Evolutionary conservation across 169 alveolate genomes (phyloP), one percentile per base, ranked within the genome.

Genomic region (Eimeria falciformis): DNA sequence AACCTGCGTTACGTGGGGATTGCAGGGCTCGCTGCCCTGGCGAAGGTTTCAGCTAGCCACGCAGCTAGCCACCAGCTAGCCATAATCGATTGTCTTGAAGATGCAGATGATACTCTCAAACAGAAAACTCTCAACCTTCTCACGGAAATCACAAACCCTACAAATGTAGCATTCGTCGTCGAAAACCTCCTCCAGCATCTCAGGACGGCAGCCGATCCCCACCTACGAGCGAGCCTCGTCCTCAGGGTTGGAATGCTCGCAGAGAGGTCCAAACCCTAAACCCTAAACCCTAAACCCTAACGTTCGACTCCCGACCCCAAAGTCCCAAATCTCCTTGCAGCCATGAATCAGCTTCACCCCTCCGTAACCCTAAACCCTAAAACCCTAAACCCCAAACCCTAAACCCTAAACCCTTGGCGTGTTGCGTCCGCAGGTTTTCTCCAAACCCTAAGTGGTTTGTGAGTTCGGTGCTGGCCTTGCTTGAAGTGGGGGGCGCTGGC

Each of bases 51-150:
- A 79, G 98, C 99, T 43, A 95, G 95, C 62, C 97, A 98, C 94
- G 99, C 98, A 3, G 95, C 97, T 79, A 96, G 97, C 82, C 99
- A 98, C 92, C 98, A 98, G 96, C 95, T 96, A 94, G 97, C 96
- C 55, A 98, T 98, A 1, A 99, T 98, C 40, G 99, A 98, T 83
- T 98, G 99, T 81, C 94, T 98, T 9, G 99, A 98, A 95, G 99
- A 98, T 86, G 96, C 98, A 14, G 99, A 98, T 90, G 99, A 98
- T 47, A 98, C 99, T 14, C 94, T 98, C 50, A 97, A 98, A 93
- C 95, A 97, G 81, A 97, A 97, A 93, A 98, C 99, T 9, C 95
- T 98, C 66, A 98, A 97, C 86, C 92, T 98, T 58, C 96, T 97
- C n/a, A 73, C 86, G 56, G 85, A 82, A 23, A 98, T 98, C 99